A percentile compares a stretch with the other conserved stretches of the same genome.
Conservation (phyloP, 495 filamentous ascomycete genomes). For the Aspergillus taichungensis region DNA sequence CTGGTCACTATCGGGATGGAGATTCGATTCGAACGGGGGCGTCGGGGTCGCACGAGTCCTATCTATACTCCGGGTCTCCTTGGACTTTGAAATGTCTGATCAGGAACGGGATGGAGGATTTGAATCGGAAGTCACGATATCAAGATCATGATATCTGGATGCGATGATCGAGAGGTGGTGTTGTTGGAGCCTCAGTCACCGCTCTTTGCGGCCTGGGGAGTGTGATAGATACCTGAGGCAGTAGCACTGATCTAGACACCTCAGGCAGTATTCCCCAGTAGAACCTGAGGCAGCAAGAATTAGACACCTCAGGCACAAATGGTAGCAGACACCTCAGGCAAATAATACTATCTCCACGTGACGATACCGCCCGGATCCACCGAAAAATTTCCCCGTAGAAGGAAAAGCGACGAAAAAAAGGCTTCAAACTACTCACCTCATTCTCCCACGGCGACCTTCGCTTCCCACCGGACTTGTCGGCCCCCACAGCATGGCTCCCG, state of each 20-base stretch:
- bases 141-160: too few species aligned
- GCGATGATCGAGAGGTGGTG: too few species aligned
- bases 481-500: constrained; percentile 29
- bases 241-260: not conserved
- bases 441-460: constrained; percentile 20
- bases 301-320: constrained; percentile 15
- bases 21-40: too few species aligned
- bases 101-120: too few species aligned
- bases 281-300: not conserved
- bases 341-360: constrained; percentile 38
- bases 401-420: constrained; percentile 8
- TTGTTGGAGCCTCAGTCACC: too few species aligned
- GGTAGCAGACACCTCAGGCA: constrained; percentile 11
- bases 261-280: too few species aligned
- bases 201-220: too few species aligned
- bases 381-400: constrained; percentile 39
- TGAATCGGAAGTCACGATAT: too few species aligned
- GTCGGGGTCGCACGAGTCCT: too few species aligned
- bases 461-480: not conserved
- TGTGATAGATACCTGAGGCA: constrained; percentile 8
- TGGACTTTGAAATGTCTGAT: too few species aligned
- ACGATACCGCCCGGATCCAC: constrained; percentile 36
- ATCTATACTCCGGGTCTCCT: too few species aligned
- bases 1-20: too few species aligned
- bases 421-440: constrained; percentile 12